Conservation (phyloP, 257 asterid species). For the Rehmannia glutinosa region DNA sequence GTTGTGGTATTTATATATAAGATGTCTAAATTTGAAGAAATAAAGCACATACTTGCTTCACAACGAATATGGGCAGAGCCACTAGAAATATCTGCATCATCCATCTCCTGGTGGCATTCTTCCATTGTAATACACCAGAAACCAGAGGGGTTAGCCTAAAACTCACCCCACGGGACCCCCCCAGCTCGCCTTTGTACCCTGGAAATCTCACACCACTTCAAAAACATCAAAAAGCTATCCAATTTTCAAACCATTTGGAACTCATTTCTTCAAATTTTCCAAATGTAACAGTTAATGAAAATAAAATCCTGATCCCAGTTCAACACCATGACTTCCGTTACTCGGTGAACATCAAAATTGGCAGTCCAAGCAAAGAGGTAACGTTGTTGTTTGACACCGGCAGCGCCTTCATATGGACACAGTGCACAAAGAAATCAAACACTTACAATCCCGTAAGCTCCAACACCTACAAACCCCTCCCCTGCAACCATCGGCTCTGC, state of each 20-base stretch:
- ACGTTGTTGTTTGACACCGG: conserved; percentile 5
- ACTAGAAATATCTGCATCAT: neutral
- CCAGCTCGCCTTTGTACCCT: conserved; percentile 16
- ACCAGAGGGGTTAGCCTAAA: neutral
- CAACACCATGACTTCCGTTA: neutral
- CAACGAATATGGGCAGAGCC: neutral
- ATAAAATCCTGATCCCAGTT: neutral
- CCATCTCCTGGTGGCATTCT: neutral
- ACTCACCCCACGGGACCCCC: conserved; percentile 21
- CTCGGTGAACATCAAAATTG: conserved; percentile 10
- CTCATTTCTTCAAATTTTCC: neutral
- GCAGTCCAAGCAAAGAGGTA: conserved; percentile 9
- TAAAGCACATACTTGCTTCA: too few species aligned
- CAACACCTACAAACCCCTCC: conserved; percentile 3
- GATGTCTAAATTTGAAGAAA: too few species aligned
- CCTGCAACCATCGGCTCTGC: conserved; percentile 9
- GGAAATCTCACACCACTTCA: conserved; percentile 9
- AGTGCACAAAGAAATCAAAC: neutral
- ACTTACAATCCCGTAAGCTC: neutral
- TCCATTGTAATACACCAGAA: neutral
- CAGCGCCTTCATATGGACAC: conserved; percentile 7
- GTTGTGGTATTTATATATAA: too few species aligned
- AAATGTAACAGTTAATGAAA: neutral
- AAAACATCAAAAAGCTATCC: neutral
- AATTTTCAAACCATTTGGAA: neutral